Conservation (phyloP, 108 stramenopile species). For the Seminavis robusta region DNA sequence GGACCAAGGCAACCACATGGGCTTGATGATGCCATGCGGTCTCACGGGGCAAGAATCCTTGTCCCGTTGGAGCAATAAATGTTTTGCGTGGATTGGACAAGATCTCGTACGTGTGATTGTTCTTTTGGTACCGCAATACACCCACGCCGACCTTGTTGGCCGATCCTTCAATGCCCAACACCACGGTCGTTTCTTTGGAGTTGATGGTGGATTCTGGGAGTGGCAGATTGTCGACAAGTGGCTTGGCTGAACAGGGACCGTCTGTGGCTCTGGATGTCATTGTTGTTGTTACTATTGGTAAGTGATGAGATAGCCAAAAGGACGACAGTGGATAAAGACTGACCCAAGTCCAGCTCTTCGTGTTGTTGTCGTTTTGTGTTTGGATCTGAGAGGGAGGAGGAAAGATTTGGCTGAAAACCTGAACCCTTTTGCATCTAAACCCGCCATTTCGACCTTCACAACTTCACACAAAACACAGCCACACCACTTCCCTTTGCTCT, state of each 20-base stretch:
- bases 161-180: conserved; percentile 97
- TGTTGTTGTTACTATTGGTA: too few relatives aligned
- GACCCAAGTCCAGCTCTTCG: too few relatives aligned
- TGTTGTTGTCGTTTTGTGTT: too few relatives aligned
- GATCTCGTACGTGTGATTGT: conserved; percentile 70
- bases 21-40: conserved; percentile 97
- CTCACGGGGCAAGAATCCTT: conserved; percentile 96
- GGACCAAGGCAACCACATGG: conserved; percentile 90
- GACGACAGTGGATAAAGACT: too few relatives aligned
- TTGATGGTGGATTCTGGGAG: conserved; percentile 30
- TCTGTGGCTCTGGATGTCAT: conserved; percentile 41
- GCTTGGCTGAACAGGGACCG: conserved; percentile 34
- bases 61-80: conserved; percentile 92
- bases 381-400: too few relatives aligned
- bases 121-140: conserved; percentile 74
- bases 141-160: conserved; percentile 99
- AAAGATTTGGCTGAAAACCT: too few relatives aligned
- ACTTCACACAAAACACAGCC: too few relatives aligned
- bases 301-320: too few relatives aligned
- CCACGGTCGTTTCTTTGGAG: conserved; percentile 45
- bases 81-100: conserved; percentile 94
- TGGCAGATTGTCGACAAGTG: conserved; percentile 47
- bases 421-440: too few relatives aligned
- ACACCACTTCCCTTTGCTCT: too few relatives aligned
- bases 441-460: too few relatives aligned